Base-by-base conservation (phyloP, 164 flowering plant genomes). In the Tetracentron sinense region DNA sequence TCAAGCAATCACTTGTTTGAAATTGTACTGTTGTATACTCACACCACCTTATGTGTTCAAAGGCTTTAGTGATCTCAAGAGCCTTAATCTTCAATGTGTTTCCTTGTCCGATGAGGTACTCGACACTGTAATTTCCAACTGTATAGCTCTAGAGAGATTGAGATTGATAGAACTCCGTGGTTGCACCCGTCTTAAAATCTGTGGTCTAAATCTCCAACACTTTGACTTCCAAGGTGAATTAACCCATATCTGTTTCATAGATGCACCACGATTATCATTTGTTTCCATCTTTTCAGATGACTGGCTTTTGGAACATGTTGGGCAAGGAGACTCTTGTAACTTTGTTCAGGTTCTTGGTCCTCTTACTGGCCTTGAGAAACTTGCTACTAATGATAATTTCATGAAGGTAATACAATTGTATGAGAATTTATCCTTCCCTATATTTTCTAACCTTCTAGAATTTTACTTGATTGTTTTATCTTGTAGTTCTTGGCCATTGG, bases 1-100 rank as follows among this genome's bases (percentile, higher is more conserved):
- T 49, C 77, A 77, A 57, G 63, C 68, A 31, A 60, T 85, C 54
- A 56, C 58, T 22, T 75, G 73, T 58, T 72, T 83, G 72, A 83
- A 77, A 67, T 64, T 85, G 27, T 74, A 73, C 58, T 77, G 75
- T 70, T 83, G 85, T 68, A 72, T 66, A 54, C 67, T 85, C 12
- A 75, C 56, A 46, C 80, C 79, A 42, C 87, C 90, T 0, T 10
- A 60, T 28, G 28, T 60, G 14, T 80, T 82, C 60, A 72, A 69
- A 51, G 85, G 86, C 44, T 82, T 82, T 66, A 66, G 50, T 42
- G 66, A 52, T 58, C 77, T 85, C 75, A 79, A 67, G 70, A 76
- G 78, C 68, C 85, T 83, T 57, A 80, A 78, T 66, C 83, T 85
- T 51, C 85, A 79, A 64, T 78, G 77, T 22, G 56, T 82, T 56